phyloP scores from a whole-genome alignment of 371 early-diverging fungal genomes.

The Mucor sp. region DNA sequence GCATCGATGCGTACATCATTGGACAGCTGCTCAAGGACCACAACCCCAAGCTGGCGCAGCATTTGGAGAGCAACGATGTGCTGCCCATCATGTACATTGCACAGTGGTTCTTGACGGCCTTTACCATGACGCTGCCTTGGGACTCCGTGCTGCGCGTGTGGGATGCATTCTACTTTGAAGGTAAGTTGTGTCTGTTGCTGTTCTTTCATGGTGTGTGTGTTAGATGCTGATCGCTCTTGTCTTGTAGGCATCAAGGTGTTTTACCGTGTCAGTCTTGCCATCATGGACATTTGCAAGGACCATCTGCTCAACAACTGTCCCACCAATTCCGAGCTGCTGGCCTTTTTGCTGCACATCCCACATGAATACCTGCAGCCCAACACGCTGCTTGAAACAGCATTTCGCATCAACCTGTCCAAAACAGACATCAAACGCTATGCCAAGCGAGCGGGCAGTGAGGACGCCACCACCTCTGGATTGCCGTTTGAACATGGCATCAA shows the following conservation, averaged over 20 bases:
- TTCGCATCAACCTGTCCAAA: conserved; percentile 66
- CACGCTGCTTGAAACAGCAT: conserved; percentile 66
- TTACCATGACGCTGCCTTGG: conserved; percentile 92
- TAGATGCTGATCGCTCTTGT: not conserved
- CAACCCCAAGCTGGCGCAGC: conserved; percentile 71
- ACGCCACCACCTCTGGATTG: conserved; percentile 37
- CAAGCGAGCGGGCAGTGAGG: conserved; percentile 42
- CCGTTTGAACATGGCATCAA: conserved; percentile 48
- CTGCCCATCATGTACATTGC: conserved; percentile 88
- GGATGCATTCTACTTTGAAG: conserved; percentile 91
- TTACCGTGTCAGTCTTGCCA: conserved; percentile 83
- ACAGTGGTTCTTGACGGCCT: conserved; percentile 94
- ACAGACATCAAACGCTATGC: conserved; percentile 49
- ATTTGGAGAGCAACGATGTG: conserved; percentile 78
- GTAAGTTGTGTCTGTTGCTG: conserved; percentile 21
- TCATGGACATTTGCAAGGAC: conserved; percentile 69
- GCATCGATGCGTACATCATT: conserved; percentile 85
- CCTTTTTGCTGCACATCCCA: conserved; percentile 83
- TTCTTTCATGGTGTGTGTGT: not conserved
- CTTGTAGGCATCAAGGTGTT: conserved; percentile 75
- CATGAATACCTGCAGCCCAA: conserved; percentile 71
- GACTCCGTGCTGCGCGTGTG: conserved; percentile 86
- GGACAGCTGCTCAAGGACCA: conserved; percentile 75
- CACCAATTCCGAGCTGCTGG: conserved; percentile 73
- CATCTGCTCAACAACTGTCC: conserved; percentile 77